Evolutionary conservation across 306 rosid species (phyloP), one percentile per base, ranked within the genome.

Genomic region (Corylus heterophylla): DNA sequence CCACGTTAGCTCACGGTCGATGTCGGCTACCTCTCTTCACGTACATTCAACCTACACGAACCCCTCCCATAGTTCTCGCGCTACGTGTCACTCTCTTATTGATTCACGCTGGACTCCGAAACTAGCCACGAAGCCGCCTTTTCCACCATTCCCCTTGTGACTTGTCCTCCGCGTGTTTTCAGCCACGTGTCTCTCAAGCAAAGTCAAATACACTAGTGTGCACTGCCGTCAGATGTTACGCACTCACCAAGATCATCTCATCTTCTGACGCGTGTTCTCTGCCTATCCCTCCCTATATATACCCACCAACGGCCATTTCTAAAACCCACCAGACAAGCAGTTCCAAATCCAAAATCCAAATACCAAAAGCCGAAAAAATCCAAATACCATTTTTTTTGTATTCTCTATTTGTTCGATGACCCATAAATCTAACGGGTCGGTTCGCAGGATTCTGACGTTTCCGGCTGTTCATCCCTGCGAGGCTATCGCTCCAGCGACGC

Each of bases 391-490:
- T 31, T 48, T 13, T 42, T 42, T 6, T 42, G 8, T 42, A 42
- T 71, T 69, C 13, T 52, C 44, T 10, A 2, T 77, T 66, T 1
- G 12, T 47, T 78, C 81, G 73, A 93, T 94, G 98, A 85, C 83
- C 80, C 79, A 16, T 5, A 81, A 25, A 13, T 42, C 25, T 17
- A 79, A 55, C n/a, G 88, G 79, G 27, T 86, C 86, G 47, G 82
- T 17, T 77, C 98, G 98, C 79, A 95, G 97, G 90, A 52, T 87
- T 5, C 80, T 94, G 5, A 82, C 85, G 0, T 89, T 27, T n/a
- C 92, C 97, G 88, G 98, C 90, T 71, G 89, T 94, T 76, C 89
- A 80, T 82, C 93, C 98, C 0, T 91, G 84, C 71, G 80, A 70
- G 5, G 52, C 71, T 25, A 67, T 90, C 9, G 8, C 90, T 76